Conservation (phyloP, 345 rosid species). For the Citrus medica region DNA sequence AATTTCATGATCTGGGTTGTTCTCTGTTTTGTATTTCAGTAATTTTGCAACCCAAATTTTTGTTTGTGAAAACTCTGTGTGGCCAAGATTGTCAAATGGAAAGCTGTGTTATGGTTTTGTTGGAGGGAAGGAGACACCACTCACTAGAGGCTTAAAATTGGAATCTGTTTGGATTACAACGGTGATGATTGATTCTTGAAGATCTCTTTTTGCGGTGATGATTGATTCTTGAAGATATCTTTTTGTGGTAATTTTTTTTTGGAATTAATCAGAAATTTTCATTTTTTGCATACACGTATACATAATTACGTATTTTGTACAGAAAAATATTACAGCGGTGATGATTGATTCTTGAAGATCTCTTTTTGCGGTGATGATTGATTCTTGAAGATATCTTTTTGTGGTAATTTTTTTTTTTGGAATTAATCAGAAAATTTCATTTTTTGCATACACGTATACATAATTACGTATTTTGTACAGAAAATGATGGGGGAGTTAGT, state of each 20-base stretch:
- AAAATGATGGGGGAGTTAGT: not conserved
- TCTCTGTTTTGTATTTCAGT: not conserved
- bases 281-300: too few species aligned
- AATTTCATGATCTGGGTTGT: conserved; percentile 27
- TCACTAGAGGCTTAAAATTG: conserved; percentile 14
- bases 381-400: not conserved
- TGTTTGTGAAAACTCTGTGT: not conserved
- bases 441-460: not conserved
- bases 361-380: not conserved
- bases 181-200: not conserved
- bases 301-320: too few species aligned
- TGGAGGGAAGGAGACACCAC: conserved; percentile 11
- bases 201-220: not conserved
- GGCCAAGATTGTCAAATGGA: conserved; percentile 14
- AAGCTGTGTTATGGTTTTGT: conserved; percentile 8
- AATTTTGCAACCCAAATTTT: not conserved
- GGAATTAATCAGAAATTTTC: too few species aligned
- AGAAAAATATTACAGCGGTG: not conserved
- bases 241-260: conserved; percentile 30
- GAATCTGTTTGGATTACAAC: conserved; percentile 7
- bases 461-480: too few species aligned
- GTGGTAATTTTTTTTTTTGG: conserved; percentile 23
- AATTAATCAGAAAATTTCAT: not conserved
- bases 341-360: not conserved
- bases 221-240: not conserved